phyloP scores from a whole-genome alignment of 2,329 filamentous ascomycete genomes.

The Neonectria coccinea region DNA sequence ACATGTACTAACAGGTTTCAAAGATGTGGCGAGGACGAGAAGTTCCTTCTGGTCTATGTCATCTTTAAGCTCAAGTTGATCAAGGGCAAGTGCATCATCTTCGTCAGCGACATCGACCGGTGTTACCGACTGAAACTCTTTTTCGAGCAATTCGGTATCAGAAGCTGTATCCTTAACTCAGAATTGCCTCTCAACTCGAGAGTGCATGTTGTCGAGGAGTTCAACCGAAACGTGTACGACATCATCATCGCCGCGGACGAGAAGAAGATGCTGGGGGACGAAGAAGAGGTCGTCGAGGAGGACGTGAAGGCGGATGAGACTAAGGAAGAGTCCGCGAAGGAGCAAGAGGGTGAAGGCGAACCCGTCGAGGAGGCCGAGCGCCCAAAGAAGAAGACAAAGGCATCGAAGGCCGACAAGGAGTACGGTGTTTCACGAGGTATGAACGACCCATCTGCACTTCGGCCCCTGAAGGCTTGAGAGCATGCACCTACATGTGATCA shows the following conservation, averaged over 20 bases:
- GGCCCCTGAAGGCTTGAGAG: not conserved
- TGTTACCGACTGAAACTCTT: constrained; percentile 95
- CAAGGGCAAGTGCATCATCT: constrained; percentile 84
- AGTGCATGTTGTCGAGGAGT: constrained; percentile 95
- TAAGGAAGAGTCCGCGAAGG: constrained; percentile 38
- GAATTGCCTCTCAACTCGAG: constrained; percentile 93
- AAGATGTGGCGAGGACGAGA: constrained; percentile 94
- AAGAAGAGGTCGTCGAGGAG: constrained; percentile 61
- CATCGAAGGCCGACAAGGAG: constrained; percentile 78
- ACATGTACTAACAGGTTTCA: constrained; percentile 27
- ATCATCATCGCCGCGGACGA: constrained; percentile 98
- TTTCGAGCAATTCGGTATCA: constrained; percentile 95
- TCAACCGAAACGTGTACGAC: constrained; percentile 96
- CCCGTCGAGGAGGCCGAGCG: constrained; percentile 47
- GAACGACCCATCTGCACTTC: constrained; percentile 3
- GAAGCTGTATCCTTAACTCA: constrained; percentile 92
- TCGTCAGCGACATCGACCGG: constrained; percentile 84
- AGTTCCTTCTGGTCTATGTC: constrained; percentile 91
- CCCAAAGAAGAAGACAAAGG: constrained; percentile 56
- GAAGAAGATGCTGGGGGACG: constrained; percentile 81
- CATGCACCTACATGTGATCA: not conserved
- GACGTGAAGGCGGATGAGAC: constrained; percentile 56
- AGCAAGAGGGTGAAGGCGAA: constrained; percentile 34
- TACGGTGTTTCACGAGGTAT: constrained; percentile 91
- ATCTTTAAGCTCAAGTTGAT: constrained; percentile 96